Base-by-base conservation (phyloP, 306 rosid species). In the Cicer arietinum region DNA sequence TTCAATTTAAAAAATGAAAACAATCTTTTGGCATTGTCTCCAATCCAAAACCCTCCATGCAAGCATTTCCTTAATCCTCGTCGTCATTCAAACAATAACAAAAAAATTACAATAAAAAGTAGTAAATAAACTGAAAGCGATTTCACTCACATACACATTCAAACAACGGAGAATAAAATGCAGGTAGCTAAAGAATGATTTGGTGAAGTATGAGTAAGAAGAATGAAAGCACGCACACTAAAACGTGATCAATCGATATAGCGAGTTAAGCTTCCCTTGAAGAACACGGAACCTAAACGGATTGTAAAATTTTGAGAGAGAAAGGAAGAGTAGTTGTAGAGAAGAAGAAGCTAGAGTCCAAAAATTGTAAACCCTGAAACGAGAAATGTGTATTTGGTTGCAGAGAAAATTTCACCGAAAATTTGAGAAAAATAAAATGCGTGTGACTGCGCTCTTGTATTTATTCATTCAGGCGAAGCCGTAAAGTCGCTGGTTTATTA, bases 141-240 rank as follows among this genome's bases (percentile, higher is more conserved):
- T 53, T 72, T 25, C 8, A 66, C 82, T 17, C 10, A 62, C 84
- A 17, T 44, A 75, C 77, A 64, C 6, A 63, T 60, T 61, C 35
- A 22, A 7, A 46, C 50, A 39, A 52, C 16, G 58, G 69, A 46
- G 69, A 68, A 40, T 18, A 67, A 22, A 67, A 54, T 5, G 35
- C 8, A 10, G 35, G 50, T 12, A 39, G 53, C 63, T 39, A 10
- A 16, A 60, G 47, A 46, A 48, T 4, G 11, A 10, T 37, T 46
- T 39, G 52, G 46, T 16, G 12, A 25, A 41, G 25, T 3, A 60
- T 30, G 39, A 77, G 1, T 5, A 13, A 3, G 6, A 51, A 43
- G 3, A 8, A 57, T 7, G 14, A 16, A 9, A 8, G 12, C 1
- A n/a, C 8, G 12, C 1, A n/a, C 8, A 11, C 7, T 17, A 7